These are phyloP conservation scores for Clathrospora elynae DNA, from an alignment of 2,329 filamentous ascomycete species.

Conservation along the genomic window DNA sequence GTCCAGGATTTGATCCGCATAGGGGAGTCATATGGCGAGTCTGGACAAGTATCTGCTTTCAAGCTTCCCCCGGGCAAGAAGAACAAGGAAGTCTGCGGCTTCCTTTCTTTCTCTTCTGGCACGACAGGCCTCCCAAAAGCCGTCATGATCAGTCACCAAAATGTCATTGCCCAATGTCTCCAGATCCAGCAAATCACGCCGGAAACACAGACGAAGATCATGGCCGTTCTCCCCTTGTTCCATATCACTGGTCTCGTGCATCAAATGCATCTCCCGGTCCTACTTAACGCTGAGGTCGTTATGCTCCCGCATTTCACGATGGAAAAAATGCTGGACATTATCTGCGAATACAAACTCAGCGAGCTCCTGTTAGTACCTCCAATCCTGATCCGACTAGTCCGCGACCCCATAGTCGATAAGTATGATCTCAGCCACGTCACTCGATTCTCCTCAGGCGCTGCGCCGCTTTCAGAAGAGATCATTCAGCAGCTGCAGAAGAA, in stretches of 20 bases:
- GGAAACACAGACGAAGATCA: slow-evolving; percentile 49
- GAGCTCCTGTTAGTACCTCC: slow-evolving; percentile 61
- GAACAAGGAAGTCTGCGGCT: slow-evolving; percentile 62
- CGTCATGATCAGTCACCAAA: slow-evolving; percentile 45
- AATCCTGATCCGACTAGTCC: slow-evolving; percentile 65
- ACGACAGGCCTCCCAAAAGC: slow-evolving; percentile 49
- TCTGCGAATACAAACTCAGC: slow-evolving; percentile 56
- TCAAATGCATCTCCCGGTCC: slow-evolving; percentile 64
- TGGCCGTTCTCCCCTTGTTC: slow-evolving; percentile 43
- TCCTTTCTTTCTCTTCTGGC: slow-evolving; percentile 49
- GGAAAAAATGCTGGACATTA: slow-evolving; percentile 53
- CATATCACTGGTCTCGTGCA: slow-evolving; percentile 47
- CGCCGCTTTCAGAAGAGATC: slow-evolving; percentile 63
- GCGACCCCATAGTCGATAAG: slow-evolving; percentile 59
- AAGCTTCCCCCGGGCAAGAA: slow-evolving; percentile 58
- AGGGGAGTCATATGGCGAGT: slow-evolving; percentile 50
- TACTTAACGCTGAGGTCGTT: slow-evolving; percentile 68
- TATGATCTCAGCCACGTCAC: slow-evolving; percentile 63
- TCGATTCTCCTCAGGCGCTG: slow-evolving; percentile 65
- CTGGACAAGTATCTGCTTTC: slow-evolving; percentile 55
- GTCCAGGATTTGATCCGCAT: slow-evolving; percentile 54
- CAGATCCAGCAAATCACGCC: slow-evolving; percentile 55
- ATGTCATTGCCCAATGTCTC: slow-evolving; percentile 61
- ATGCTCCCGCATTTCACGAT: slow-evolving; percentile 69
- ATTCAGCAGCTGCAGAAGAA: slow-evolving; percentile 60